Percentiles rank a stretch among this genome's conserved stretches.
Conservation (phyloP, 2,329 filamentous ascomycete genomes). For the Plenodomus tracheiphilus region DNA sequence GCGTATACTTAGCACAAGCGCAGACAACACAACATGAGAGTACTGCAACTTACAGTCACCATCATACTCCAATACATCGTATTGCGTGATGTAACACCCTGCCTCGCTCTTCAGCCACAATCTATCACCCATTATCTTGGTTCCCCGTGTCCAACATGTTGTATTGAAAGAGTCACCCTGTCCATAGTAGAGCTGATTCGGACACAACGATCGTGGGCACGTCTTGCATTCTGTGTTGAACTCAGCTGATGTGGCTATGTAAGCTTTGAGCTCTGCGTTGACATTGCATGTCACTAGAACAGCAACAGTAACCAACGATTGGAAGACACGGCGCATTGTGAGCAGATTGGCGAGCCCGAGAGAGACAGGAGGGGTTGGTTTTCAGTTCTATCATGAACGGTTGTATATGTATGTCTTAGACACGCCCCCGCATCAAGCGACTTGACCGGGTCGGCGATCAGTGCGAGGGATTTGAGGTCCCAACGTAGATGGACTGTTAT, state of each 20-base stretch:
- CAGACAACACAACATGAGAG: background rate
- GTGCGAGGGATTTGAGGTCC: no score
- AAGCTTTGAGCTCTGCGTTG: conserved; percentile 11
- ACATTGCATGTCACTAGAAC: background rate
- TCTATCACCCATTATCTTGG: conserved; percentile 29
- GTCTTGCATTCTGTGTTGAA: conserved; percentile 38
- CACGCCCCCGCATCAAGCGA: no score
- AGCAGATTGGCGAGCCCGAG: background rate
- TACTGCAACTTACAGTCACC: conserved; percentile 25
- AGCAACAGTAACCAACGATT: background rate
- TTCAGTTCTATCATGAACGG: no score
- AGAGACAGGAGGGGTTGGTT: background rate
- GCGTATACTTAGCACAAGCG: background rate
- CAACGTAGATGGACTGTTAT: no score
- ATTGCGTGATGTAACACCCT: conserved; percentile 37
- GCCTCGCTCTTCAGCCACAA: conserved; percentile 34
- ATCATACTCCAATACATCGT: conserved; percentile 28
- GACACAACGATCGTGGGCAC: conserved; percentile 32
- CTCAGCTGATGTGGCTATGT: conserved; percentile 26
- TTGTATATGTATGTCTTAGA: no score
- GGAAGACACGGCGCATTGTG: conserved; percentile 6
- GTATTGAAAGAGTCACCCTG: conserved; percentile 22
- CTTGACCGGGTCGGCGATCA: no score
- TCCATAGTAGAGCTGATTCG: conserved; percentile 25
- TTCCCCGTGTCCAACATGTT: conserved; percentile 37